Base-by-base conservation (phyloP, 106 monocot genomes). In the Apostasia ramifera region DNA sequence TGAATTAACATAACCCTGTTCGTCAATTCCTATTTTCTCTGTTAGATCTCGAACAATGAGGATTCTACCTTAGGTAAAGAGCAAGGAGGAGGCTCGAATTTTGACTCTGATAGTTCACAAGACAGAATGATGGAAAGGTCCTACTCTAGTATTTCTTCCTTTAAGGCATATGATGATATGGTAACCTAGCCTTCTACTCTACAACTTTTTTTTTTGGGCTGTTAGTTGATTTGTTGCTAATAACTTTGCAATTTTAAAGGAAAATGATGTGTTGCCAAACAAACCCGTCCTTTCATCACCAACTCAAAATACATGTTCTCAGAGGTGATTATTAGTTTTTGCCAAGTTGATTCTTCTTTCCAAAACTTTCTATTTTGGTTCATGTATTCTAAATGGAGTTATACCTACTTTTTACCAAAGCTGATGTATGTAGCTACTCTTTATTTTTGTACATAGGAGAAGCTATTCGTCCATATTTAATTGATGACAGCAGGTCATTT, bases 61-160 rank as follows among this genome's bases (percentile, higher is more conserved):
- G 87, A 89, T 54, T 38, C 7, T 71, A 59, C n/a, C 38, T 56
- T 53, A 41, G 61, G 60, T 47, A 75, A 75, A 75, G 68, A 65
- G 37, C 64, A 63, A 40, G 73, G 64, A 10, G 66, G 48, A 67
- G 60, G 55, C 49, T 40, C 77, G 59, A 76, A 66, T 69, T 79
- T 81, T 74, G 90, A 81, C 48, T 61, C 78, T 39, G 74, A 72
- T 53, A 68, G 38, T 70, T 39, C 72, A 41, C 74, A 82, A 45
- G 88, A 84, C 50, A 76, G 61, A 45, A 63, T 41, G 44, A 15
- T 8, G 26, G 65, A 65, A 47, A 65, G 47, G 37, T 49, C 47
- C 7, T 65, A 65, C 43, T 65, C 65, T 8, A 65, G 15, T 10
- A 48, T 49, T 48, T 48, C 43, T 48, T 49, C 65, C 15, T 65